Percentiles rank a stretch among this genome's conserved stretches.
Evolutionary conservation across 768 basidiomycete species (phyloP).

Genomic region (Tulasnella sp.): DNA sequence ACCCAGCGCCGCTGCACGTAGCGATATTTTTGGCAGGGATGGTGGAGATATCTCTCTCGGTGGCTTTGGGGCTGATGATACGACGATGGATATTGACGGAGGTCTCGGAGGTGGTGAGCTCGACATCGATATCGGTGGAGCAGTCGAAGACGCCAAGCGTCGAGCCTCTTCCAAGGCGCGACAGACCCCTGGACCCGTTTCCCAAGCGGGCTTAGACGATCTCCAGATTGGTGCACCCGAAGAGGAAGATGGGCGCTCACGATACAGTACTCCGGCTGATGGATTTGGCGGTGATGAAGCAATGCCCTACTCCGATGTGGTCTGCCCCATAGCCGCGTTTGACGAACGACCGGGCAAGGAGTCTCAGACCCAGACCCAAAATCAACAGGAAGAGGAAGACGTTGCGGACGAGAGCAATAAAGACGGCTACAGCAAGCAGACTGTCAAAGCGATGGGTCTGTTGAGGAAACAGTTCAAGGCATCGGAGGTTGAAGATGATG

Average conservation of each 20-base stretch:
- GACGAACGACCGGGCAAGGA: slow-evolving; percentile 40
- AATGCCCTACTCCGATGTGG: slow-evolving; percentile 54
- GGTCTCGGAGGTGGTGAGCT: slow-evolving; percentile 23
- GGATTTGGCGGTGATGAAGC: slow-evolving; percentile 49
- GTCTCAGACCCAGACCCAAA: slow-evolving; percentile 8
- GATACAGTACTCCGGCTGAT: slow-evolving; percentile 53
- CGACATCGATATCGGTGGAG: slow-evolving; percentile 27
- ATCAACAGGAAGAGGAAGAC: slow-evolving; percentile 12
- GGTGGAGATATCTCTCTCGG: slow-evolving; percentile 37
- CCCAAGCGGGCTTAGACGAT: slow-evolving; percentile 20
- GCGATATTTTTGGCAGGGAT: slow-evolving; percentile 42
- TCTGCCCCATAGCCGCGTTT: slow-evolving; percentile 73
- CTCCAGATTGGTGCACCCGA: background rate
- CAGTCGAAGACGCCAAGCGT: slow-evolving; percentile 11
- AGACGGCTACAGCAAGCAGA: slow-evolving; percentile 67
- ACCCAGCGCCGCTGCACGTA: slow-evolving; percentile 42
- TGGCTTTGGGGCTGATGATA: slow-evolving; percentile 41
- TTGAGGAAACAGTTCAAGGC: slow-evolving; percentile 58
- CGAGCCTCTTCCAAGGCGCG: slow-evolving; percentile 2
- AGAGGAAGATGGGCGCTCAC: slow-evolving; percentile 12
- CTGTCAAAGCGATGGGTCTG: slow-evolving; percentile 67
- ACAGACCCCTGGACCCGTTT: background rate
- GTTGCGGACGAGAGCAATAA: slow-evolving; percentile 1
- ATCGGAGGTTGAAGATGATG: slow-evolving; percentile 16
- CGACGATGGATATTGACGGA: slow-evolving; percentile 54